Conservation (phyloP, 176 grass and related monocot genomes). For the Luzula sylvatica region DNA sequence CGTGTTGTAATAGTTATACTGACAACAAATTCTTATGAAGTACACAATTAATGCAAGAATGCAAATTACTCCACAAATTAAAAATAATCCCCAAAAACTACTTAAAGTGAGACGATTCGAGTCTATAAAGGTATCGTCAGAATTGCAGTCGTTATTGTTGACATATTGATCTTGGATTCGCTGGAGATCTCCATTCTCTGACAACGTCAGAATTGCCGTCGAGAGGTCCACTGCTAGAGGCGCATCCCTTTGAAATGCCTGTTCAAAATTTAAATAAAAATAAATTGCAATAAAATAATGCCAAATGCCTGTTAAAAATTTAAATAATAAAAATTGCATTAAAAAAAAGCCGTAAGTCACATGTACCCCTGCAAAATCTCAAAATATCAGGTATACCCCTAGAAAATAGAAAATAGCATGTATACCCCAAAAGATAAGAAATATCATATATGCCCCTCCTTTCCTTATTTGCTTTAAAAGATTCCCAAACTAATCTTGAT, state of each 20-base stretch:
- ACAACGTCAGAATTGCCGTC: constrained; percentile 72
- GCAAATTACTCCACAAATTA: constrained; percentile 57
- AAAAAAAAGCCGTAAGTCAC: background rate
- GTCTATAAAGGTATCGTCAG: constrained; percentile 30
- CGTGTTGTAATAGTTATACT: constrained; percentile 33
- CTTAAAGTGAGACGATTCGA: constrained; percentile 41
- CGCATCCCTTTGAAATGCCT: constrained; percentile 93
- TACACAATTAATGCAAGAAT: constrained; percentile 34
- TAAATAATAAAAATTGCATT: background rate
- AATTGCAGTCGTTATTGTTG: constrained; percentile 20
- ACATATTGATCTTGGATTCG: constrained; percentile 73
- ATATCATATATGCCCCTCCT: background rate
- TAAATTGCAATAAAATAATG: too few relatives aligned
- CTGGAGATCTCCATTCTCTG: constrained; percentile 79
- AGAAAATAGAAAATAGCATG: background rate
- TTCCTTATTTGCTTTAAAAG: background rate
- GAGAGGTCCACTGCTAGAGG: constrained; percentile 69
- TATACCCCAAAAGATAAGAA: background rate
- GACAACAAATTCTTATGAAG: constrained; percentile 38
- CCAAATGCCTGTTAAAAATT: too few relatives aligned
- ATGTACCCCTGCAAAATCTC: background rate
- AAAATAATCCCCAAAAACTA: constrained; percentile 85
- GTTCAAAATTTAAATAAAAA: constrained; percentile 13
- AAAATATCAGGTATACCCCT: background rate
- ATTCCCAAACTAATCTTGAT: too few relatives aligned